Evolutionary conservation across 2,329 filamentous ascomycete species (phyloP).

Genomic region (Fusarium poae): DNA sequence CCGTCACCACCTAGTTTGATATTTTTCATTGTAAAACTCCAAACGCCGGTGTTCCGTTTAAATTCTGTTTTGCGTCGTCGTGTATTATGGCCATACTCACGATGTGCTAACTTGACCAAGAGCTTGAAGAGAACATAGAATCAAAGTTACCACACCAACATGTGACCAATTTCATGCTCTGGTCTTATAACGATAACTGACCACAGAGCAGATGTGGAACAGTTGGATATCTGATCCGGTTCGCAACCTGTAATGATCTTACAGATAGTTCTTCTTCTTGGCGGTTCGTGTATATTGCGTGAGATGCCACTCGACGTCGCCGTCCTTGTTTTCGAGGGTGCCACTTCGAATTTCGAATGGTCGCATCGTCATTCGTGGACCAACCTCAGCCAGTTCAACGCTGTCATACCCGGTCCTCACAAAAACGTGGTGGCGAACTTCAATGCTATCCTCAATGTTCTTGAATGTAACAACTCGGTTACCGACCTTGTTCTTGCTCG

Average conservation of each 20-base stretch:
- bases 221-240: background rate
- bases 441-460: conserved; percentile 93
- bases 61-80: conserved; percentile 9
- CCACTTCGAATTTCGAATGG: conserved; percentile 93
- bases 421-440: conserved; percentile 86
- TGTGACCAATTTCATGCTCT: conserved; percentile 1
- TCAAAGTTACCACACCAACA: conserved; percentile 1
- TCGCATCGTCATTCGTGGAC: conserved; percentile 97
- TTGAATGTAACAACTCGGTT: conserved; percentile 93
- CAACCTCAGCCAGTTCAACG: conserved; percentile 89
- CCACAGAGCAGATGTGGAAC: background rate
- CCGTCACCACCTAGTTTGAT: conserved; percentile 17
- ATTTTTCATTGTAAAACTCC: conserved; percentile 42
- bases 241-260: conserved; percentile 48
- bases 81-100: background rate
- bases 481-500: conserved; percentile 79
- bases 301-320: conserved; percentile 96
- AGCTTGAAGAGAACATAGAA: conserved; percentile 3
- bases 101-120: background rate
- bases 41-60: conserved; percentile 38
- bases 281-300: conserved; percentile 95
- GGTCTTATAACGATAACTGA: background rate
- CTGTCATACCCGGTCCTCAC: conserved; percentile 92
- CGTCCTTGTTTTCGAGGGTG: conserved; percentile 92
- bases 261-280: conserved; percentile 96